phyloP scores from a whole-genome alignment of 345 rosid species.

The Dipteronia dyeriana region DNA sequence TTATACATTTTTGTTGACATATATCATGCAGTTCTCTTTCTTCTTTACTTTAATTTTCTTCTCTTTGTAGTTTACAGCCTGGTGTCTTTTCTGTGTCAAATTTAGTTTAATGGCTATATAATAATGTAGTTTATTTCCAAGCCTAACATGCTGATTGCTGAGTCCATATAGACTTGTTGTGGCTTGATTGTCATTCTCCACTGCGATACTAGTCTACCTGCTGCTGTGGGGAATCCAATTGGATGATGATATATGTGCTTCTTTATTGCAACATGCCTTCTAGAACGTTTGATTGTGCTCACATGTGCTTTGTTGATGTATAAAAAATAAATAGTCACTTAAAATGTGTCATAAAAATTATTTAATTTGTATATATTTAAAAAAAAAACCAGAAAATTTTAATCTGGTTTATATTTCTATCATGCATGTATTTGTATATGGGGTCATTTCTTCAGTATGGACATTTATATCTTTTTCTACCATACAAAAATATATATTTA shows the following conservation, averaged over 20 bases:
- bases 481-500: no score
- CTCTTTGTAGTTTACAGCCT: background rate
- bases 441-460: no score
- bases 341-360: background rate
- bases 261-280: background rate
- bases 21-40: background rate
- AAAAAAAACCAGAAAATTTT: background rate
- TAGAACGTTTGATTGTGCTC: background rate
- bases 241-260: background rate
- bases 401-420: background rate
- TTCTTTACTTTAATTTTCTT: background rate
- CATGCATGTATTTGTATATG: no score
- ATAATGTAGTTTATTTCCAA: background rate
- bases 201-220: background rate
- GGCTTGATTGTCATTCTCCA: background rate
- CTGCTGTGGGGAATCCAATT: background rate
- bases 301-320: background rate
- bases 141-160: conserved; percentile 9
- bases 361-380: background rate
- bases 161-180: background rate
- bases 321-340: background rate
- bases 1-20: background rate
- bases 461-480: no score
- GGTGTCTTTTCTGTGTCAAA: background rate
- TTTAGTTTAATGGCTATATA: background rate